phyloP scores from a whole-genome alignment of 2,329 filamentous ascomycete species.

The Chaetomiaceae sp. region DNA sequence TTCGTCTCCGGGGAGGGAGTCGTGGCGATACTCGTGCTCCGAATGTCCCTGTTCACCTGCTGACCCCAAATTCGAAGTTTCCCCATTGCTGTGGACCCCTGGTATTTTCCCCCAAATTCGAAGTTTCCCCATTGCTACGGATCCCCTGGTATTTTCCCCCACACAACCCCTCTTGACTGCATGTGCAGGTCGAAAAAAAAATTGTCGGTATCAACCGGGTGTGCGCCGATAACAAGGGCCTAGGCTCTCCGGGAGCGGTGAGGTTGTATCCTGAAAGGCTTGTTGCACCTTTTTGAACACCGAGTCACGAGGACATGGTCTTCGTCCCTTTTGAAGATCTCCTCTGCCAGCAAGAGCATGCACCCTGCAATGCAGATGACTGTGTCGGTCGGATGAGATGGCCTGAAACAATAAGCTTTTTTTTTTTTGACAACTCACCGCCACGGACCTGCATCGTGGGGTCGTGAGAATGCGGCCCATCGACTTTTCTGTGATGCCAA shows the following conservation, averaged over 20 bases:
- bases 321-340: no score
- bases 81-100: neutral
- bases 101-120: neutral
- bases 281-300: no score
- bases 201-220: neutral
- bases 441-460: neutral
- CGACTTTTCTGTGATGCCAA: constrained; percentile 13
- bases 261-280: neutral
- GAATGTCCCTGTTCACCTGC: neutral
- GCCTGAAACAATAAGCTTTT: neutral
- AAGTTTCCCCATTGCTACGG: neutral
- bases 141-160: neutral
- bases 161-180: constrained; percentile 3
- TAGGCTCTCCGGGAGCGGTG: constrained; percentile 5
- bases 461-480: neutral
- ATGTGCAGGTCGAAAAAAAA: constrained; percentile 3
- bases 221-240: neutral
- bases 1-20: neutral
- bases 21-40: neutral
- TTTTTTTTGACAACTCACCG: neutral
- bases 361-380: neutral
- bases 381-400: neutral
- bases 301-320: neutral
- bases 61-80: neutral
- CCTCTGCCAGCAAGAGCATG: no score